phyloP scores from a whole-genome alignment of 176 grass and related monocot genomes.

The Triticum dicoccoides region DNA sequence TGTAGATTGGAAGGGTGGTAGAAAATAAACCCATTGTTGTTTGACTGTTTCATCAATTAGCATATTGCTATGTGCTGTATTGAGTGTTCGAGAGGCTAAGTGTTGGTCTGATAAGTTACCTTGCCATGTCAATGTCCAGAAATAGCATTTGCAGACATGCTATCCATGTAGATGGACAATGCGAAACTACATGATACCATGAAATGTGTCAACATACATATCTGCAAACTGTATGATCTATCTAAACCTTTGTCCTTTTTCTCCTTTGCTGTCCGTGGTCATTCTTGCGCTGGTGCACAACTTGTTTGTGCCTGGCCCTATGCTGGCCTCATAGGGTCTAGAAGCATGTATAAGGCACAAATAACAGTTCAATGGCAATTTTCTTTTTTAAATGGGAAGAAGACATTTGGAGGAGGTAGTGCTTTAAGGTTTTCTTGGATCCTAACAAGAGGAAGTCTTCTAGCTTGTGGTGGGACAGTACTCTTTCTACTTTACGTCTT shows the following conservation, averaged over 20 bases:
- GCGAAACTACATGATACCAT: not conserved
- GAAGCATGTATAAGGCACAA: not conserved
- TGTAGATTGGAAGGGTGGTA: not conserved
- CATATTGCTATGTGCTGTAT: not conserved
- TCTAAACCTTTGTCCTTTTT: not conserved
- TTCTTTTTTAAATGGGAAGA: not conserved
- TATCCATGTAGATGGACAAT: not conserved
- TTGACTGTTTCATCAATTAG: not conserved
- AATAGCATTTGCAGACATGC: not conserved
- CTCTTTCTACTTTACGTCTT: not conserved
- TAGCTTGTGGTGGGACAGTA: not conserved
- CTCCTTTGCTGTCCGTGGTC: not conserved
- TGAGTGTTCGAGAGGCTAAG: not conserved
- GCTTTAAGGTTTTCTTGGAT: not conserved
- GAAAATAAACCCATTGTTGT: not conserved
- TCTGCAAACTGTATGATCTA: not conserved
- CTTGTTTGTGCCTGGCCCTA: not conserved
- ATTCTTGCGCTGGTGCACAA: conserved; percentile 1
- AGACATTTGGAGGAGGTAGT: not conserved
- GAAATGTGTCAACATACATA: not conserved
- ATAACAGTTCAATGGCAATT: not conserved
- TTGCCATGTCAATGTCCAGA: not conserved
- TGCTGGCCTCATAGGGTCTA: not conserved
- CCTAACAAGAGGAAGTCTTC: not conserved
- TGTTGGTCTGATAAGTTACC: not conserved